Evolutionary conservation across 495 filamentous ascomycete species (phyloP), one percentile per base, ranked within the genome.

Genomic region (Lasiosphaeria ovina): DNA sequence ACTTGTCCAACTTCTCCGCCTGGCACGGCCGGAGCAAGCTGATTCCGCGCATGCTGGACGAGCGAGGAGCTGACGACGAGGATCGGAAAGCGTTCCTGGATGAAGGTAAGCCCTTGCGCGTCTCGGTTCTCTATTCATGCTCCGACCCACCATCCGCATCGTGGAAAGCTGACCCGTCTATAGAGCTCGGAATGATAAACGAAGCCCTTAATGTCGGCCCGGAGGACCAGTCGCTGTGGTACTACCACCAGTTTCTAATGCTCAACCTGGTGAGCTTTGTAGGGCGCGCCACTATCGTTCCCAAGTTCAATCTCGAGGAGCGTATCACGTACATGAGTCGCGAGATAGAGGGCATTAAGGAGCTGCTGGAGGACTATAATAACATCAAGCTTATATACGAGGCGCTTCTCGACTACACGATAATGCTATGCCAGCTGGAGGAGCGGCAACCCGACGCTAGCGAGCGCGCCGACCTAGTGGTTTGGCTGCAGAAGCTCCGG

Each of bases 1-100:
- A 92, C 56, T 77, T 99, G 57, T 93, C 88, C 16, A 99, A 99
- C 68, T 99, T 98, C 71, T 97, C 92, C 9, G 94, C 94, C 3
- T 98, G 94, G 95, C 94, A 99, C 72, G 87, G 88, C 64, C 81
- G 94, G 48, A 91, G 88, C 55, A 89, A 86, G 71, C 77, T 98
- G 35, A 93, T 97, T 51, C 86, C 89, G 17, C 80, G 80, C 16
- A 66, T 97, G 3, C 74, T 99, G 47, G 77, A 85, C 38, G 88
- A 93, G 65, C 79, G 88, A 40, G 69, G 74, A 1, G 89, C 89
- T 35, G 82, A 81, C 57, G 81, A 85, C 54, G 74, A 72, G 34
- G 81, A 84, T 47, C 80, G 94, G 62, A 77, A 77, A 65, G 76
- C 75, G 17, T 87, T 96, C 64, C 74, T 97, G 38, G 87, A 95